Conservation (phyloP, 225 moss, liverwort and hornwort genomes). For the Bryoerythrophyllum caledonicum region DNA sequence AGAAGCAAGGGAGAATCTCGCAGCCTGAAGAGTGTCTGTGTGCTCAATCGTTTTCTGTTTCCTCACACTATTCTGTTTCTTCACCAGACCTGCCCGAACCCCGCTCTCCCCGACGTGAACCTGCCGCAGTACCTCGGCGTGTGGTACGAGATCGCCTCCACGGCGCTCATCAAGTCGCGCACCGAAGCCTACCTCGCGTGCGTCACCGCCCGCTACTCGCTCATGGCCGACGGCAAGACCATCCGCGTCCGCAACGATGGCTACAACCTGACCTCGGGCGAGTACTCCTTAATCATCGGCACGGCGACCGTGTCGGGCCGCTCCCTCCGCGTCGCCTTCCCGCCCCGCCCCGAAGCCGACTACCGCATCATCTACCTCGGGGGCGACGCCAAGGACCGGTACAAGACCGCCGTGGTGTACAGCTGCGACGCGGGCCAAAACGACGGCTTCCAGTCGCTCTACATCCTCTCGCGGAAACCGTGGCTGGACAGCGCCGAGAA, state of each 20-base stretch:
- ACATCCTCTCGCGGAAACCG: conserved; percentile 42
- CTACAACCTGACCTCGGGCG: conserved; percentile 42
- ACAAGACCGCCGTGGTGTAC: conserved; percentile 32
- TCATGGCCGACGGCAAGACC: conserved; percentile 24
- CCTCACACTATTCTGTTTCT: too few species aligned
- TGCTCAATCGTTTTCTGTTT: background rate
- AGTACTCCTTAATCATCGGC: background rate
- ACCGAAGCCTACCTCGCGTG: conserved; percentile 25
- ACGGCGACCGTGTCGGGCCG: conserved; percentile 18
- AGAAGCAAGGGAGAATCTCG: too few species aligned
- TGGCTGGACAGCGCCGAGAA: background rate
- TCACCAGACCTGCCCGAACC: conserved; percentile 27
- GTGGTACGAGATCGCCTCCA: conserved; percentile 59
- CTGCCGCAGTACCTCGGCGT: conserved; percentile 33
- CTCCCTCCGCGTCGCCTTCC: conserved; percentile 21
- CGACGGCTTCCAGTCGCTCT: conserved; percentile 27
- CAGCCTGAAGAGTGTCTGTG: too few species aligned
- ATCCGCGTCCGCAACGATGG: conserved; percentile 47
- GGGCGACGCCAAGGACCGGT: conserved; percentile 13
- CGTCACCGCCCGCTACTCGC: conserved; percentile 25
- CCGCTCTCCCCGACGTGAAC: conserved; percentile 18
- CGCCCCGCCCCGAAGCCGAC: conserved; percentile 22
- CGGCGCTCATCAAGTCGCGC: conserved; percentile 28
- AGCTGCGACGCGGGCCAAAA: conserved; percentile 15
- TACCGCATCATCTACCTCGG: conserved; percentile 41